phyloP scores from a whole-genome alignment of 202 grass and related monocot species.

The Musa balbisiana region DNA sequence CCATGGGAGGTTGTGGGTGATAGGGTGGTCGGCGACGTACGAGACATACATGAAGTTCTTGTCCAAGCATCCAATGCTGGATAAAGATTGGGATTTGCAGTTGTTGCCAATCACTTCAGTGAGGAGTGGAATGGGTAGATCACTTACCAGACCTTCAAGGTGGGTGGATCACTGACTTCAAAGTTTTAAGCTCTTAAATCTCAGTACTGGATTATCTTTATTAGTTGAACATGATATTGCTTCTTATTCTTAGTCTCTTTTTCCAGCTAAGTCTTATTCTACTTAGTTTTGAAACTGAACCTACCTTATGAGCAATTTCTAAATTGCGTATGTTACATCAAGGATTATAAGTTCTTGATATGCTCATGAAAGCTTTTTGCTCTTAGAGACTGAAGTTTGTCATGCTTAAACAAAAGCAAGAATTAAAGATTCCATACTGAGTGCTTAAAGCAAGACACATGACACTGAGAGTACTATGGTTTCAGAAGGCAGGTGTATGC shows the following conservation, averaged over 20 bases:
- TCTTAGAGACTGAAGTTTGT: no score
- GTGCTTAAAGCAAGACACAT: no score
- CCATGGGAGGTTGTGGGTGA: constrained; percentile 48
- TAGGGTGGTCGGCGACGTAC: constrained; percentile 85
- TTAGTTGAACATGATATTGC: background rate
- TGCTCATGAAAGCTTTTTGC: background rate
- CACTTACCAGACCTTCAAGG: constrained; percentile 5
- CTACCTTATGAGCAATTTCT: background rate
- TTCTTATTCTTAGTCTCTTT: background rate
- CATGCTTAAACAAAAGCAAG: no score
- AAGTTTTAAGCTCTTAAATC: background rate
- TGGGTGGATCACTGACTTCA: background rate
- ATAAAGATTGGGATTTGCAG: constrained; percentile 93
- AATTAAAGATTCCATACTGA: no score
- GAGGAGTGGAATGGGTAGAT: constrained; percentile 20
- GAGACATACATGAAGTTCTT: constrained; percentile 86
- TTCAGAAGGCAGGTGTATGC: no score
- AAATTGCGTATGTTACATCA: background rate
- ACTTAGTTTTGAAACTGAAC: background rate
- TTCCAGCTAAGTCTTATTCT: background rate
- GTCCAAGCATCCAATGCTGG: constrained; percentile 75
- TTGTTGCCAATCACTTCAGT: constrained; percentile 68
- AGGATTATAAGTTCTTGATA: background rate
- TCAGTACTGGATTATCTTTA: background rate
- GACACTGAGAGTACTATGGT: no score